Percentiles rank a stretch among this genome's conserved stretches.
phyloP scores from a whole-genome alignment of 257 asterid genomes.

The Jasminum sambac region DNA sequence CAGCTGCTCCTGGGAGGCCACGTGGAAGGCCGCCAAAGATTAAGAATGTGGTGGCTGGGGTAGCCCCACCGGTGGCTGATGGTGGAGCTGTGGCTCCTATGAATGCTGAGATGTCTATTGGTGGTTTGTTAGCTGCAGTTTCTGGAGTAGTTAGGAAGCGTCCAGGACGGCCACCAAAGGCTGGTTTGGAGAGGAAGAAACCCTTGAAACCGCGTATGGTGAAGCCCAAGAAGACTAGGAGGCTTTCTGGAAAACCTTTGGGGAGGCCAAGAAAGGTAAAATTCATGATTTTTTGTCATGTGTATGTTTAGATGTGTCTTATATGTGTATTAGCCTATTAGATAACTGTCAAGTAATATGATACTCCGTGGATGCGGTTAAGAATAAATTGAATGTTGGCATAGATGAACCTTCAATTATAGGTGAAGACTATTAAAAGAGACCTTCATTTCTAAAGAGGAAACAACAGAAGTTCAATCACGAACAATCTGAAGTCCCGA shows the following conservation, averaged over 20 bases:
- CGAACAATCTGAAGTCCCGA: neutral
- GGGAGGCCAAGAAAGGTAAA: slow-evolving; percentile 89
- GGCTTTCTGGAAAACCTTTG: slow-evolving; percentile 61
- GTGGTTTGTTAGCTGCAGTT: slow-evolving; percentile 17
- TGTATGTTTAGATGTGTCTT: neutral
- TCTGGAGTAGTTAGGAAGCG: slow-evolving; percentile 41
- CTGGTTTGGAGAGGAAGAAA: slow-evolving; percentile 36
- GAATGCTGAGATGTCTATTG: neutral
- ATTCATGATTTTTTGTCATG: neutral
- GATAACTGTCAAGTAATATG: neutral
- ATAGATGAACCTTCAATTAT: neutral
- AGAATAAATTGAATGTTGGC: neutral
- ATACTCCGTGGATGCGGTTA: neutral
- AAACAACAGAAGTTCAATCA: neutral
- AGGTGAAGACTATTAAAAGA: neutral
- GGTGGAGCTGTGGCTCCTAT: slow-evolving; percentile 24
- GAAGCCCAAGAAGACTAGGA: slow-evolving; percentile 39
- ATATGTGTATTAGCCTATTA: no score
- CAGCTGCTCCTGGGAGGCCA: slow-evolving; percentile 41
- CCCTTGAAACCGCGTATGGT: slow-evolving; percentile 17
- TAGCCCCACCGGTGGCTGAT: slow-evolving; percentile 24
- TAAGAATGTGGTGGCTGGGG: slow-evolving; percentile 33
- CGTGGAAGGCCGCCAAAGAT: slow-evolving; percentile 68
- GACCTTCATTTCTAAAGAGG: neutral
- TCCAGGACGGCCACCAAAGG: slow-evolving; percentile 70